phyloP scores from a whole-genome alignment of 495 filamentous ascomycete genomes.

The Annulohypoxylon bovei region DNA sequence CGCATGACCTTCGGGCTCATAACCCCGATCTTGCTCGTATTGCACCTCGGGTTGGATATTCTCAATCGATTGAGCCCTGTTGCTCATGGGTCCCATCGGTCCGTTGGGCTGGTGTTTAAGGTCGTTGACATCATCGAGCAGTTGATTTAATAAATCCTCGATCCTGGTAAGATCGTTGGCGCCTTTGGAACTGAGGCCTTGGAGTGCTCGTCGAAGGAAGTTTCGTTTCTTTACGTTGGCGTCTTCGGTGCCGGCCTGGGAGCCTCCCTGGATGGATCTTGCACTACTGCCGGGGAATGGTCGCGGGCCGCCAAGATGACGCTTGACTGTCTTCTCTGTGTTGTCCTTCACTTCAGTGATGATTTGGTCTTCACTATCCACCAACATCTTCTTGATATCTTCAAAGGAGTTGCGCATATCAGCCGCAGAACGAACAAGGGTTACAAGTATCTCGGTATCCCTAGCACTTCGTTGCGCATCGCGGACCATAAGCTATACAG shows the following conservation, averaged over 20 bases:
- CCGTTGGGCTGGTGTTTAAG: constrained; percentile 72
- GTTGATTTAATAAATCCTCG: constrained; percentile 92
- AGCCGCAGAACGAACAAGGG: constrained; percentile 89
- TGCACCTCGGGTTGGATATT: constrained; percentile 65
- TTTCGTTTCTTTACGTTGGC: constrained; percentile 81
- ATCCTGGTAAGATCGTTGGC: constrained; percentile 89
- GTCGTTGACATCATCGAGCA: constrained; percentile 90
- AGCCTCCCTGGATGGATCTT: constrained; percentile 63
- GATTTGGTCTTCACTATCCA: constrained; percentile 83
- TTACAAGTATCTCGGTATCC: constrained; percentile 96
- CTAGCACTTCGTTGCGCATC: constrained; percentile 96
- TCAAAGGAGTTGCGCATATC: constrained; percentile 98
- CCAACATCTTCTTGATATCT: constrained; percentile 92
- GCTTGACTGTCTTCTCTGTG: constrained; percentile 83
- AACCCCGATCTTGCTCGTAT: constrained; percentile 70
- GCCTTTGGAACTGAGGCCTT: constrained; percentile 86
- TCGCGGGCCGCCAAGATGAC: constrained; percentile 85
- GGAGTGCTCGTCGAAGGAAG: constrained; percentile 89
- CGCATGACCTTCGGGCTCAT: constrained; percentile 84
- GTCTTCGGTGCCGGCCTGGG: constrained; percentile 77
- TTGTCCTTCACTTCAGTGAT: constrained; percentile 85
- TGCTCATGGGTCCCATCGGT: constrained; percentile 45
- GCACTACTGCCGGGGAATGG: constrained; percentile 75
- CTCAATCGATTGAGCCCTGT: constrained; percentile 61
- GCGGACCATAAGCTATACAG: constrained; percentile 84